Base-by-base conservation (phyloP, 2,329 filamentous ascomycete genomes). In the Anisogramma anomala region DNA sequence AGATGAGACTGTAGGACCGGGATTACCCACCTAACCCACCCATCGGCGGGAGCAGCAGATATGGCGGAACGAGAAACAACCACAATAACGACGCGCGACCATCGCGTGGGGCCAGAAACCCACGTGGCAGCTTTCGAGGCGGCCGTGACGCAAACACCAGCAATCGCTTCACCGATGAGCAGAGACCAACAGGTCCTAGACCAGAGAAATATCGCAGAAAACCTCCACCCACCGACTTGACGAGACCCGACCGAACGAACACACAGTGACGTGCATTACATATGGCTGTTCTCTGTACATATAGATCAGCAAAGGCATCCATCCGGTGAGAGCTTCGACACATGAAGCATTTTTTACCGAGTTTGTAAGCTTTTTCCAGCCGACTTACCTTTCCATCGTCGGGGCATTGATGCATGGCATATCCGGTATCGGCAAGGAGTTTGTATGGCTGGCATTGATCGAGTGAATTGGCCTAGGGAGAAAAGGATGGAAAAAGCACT, bases 1-100 rank as follows among this genome's bases (percentile, higher is more conserved):
- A 46, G 41, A 43, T 36, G 44, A 37, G 30, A 30, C 37, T 46
- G 44, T 46, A 46, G 44, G 44, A 41, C 30, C 36, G 36, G 33
- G 35, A 46, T 46, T 28, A 33, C 41, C 28, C 25, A 27, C 8
- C 22, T 6, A 23, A 34, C 35, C 44, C 36, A 26, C n/a, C 20
- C 22, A 10, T 22, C 14, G 14, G 30, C 19, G 19, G 30, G 13
- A 20, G 15, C 28, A 33, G 37, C 22, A 32, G 30, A 26, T 19
- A 25, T 30, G 32, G 37, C 30, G 22, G 20, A 39, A n/a, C 20
- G 15, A 33, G 5, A 9, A 10, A 13, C 23, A 19, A 6, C 7
- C n/a, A 15, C 8, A 19, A 10, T 10, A 19, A 20, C 11, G 14
- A 26, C 13, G 15, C 15, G 20, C 37, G 25, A 23, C 14, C 30